Conservation (phyloP, 768 basidiomycete species). For the Galerina sulciceps region DNA sequence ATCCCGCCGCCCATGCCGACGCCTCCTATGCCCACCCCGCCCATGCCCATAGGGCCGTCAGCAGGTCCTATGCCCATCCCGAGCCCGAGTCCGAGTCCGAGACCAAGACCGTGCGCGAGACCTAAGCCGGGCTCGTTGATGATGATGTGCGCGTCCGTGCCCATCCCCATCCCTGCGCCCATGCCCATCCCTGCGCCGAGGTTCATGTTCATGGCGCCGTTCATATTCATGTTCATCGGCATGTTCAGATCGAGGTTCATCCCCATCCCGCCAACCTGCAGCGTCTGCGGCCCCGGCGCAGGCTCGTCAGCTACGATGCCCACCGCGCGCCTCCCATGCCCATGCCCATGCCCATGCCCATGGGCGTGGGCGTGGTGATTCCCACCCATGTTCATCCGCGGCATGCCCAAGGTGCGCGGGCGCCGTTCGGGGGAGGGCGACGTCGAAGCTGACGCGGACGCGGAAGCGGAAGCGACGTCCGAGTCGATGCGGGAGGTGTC, state of each 20-base stretch:
- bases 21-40: background rate
- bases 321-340: too few relatives aligned
- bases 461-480: constrained; percentile 31
- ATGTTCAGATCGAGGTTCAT: background rate
- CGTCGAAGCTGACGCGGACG: background rate
- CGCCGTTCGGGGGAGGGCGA: constrained; percentile 38
- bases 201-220: constrained; percentile 22
- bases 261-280: constrained; percentile 26
- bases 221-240: too few relatives aligned
- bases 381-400: too few relatives aligned
- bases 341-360: too few relatives aligned
- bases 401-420: constrained; percentile 19
- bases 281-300: constrained; percentile 21
- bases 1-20: constrained; percentile 16
- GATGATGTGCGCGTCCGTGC: constrained; percentile 45
- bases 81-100: background rate
- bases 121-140: constrained; percentile 47
- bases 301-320: constrained; percentile 47
- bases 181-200: constrained; percentile 19
- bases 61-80: background rate
- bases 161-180: constrained; percentile 31
- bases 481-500: constrained; percentile 27
- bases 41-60: too few relatives aligned
- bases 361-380: background rate
- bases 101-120: too few relatives aligned